phyloP scores from a whole-genome alignment of 2,329 filamentous ascomycete genomes.

The Neofusicoccum laricinum region DNA sequence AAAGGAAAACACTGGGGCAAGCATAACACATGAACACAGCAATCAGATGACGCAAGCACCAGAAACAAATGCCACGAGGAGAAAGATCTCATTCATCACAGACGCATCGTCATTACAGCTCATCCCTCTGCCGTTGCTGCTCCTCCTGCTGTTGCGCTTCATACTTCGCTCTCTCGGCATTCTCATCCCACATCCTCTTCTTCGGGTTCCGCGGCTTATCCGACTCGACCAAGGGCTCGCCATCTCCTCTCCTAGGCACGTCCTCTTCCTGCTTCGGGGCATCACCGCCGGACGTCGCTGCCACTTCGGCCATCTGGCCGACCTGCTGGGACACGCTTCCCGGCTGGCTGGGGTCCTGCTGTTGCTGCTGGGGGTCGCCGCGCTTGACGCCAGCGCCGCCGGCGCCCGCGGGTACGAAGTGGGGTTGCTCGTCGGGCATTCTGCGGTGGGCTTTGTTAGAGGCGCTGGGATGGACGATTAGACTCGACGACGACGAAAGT shows the following conservation, averaged over 20 bases:
- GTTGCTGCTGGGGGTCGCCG: conserved; percentile 21
- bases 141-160: conserved; percentile 24
- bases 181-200: conserved; percentile 61
- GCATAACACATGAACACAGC: too few relatives aligned
- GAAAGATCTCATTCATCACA: not conserved
- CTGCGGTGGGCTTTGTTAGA: conserved; percentile 31
- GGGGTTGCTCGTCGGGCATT: conserved; percentile 27
- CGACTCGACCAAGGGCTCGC: conserved; percentile 43
- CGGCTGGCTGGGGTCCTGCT: conserved; percentile 34
- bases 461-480: conserved; percentile 47
- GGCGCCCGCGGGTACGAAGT: conserved; percentile 47
- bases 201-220: conserved; percentile 52
- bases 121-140: conserved; percentile 26
- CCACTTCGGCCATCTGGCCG: conserved; percentile 42
- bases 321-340: conserved; percentile 39
- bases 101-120: conserved; percentile 21
- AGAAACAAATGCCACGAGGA: too few relatives aligned
- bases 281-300: not conserved
- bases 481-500: conserved; percentile 27
- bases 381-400: conserved; percentile 45
- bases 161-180: conserved; percentile 31
- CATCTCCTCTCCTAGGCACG: conserved; percentile 41
- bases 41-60: too few relatives aligned
- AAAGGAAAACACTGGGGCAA: too few relatives aligned
- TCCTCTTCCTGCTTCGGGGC: conserved; percentile 20